These are phyloP conservation scores for Chlorella ohadii DNA, from an alignment of 139 green algal species.

Conservation along the genomic window DNA sequence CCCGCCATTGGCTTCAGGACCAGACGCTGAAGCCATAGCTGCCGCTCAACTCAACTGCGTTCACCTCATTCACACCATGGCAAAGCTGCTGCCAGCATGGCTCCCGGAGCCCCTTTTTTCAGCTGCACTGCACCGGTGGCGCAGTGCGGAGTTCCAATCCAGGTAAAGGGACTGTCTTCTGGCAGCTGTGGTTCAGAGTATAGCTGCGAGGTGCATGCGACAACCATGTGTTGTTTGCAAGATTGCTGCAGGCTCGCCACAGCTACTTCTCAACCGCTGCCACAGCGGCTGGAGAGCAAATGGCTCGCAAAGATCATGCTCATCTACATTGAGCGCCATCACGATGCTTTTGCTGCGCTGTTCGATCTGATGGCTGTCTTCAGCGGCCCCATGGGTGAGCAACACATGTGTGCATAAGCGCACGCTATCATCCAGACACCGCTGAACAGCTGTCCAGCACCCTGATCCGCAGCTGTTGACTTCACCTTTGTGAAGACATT, in stretches of 20 bases:
- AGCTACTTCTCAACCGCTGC: conserved; percentile 52
- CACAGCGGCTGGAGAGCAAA: conserved; percentile 80
- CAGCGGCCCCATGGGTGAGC: conserved; percentile 39
- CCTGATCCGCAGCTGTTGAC: conserved; percentile 61
- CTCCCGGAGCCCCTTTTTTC: conserved; percentile 65
- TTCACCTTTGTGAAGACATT: conserved; percentile 87
- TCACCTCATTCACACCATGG: conserved; percentile 79
- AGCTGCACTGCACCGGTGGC: conserved; percentile 66
- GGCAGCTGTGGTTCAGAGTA: no score
- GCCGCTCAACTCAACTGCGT: conserved; percentile 71
- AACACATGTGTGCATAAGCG: no score
- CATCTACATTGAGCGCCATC: conserved; percentile 69
- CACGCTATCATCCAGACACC: no score
- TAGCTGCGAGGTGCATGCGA: neutral
- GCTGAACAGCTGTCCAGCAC: neutral
- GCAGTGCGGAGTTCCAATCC: conserved; percentile 41
- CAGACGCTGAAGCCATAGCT: neutral
- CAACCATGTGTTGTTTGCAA: neutral
- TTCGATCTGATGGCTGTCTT: conserved; percentile 88
- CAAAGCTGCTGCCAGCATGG: conserved; percentile 83
- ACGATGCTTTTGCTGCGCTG: conserved; percentile 71
- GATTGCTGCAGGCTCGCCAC: conserved; percentile 39
- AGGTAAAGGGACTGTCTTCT: conserved; percentile 34
- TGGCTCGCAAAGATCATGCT: conserved; percentile 87
- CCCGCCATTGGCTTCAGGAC: no score